Evolutionary conservation across 495 filamentous ascomycete species (phyloP).

Genomic region (Chaetomium cochliodes): DNA sequence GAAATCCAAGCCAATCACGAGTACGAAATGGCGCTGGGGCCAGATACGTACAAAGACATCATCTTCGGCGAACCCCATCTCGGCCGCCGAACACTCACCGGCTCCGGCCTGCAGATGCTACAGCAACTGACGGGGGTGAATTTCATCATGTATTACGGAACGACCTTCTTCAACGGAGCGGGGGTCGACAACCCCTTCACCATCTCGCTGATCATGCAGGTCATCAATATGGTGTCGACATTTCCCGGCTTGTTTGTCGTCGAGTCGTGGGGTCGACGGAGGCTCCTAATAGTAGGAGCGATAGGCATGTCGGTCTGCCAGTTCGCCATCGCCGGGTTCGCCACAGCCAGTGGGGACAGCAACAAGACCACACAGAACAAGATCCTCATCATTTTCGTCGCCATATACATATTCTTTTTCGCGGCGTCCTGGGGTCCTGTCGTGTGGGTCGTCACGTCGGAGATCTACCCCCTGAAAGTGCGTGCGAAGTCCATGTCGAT

Average conservation of each 20-base stretch:
- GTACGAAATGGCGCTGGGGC: slow-evolving; percentile 75
- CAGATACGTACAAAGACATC: slow-evolving; percentile 71
- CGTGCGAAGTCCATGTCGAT: slow-evolving; percentile 81
- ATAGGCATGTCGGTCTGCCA: slow-evolving; percentile 73
- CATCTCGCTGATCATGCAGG: slow-evolving; percentile 70
- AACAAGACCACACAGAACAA: slow-evolving; percentile 55
- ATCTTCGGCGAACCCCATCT: slow-evolving; percentile 59
- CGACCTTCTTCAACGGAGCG: slow-evolving; percentile 69
- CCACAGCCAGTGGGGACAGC: slow-evolving; percentile 49
- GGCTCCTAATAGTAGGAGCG: slow-evolving; percentile 69
- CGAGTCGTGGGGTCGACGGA: slow-evolving; percentile 73
- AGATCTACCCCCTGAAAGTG: slow-evolving; percentile 78
- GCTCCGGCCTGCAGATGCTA: slow-evolving; percentile 58
- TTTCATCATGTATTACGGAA: slow-evolving; percentile 73
- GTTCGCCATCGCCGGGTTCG: slow-evolving; percentile 69
- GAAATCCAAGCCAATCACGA: slow-evolving; percentile 91
- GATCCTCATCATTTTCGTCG: slow-evolving; percentile 73
- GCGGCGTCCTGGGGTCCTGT: slow-evolving; percentile 78
- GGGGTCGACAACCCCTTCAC: slow-evolving; percentile 64
- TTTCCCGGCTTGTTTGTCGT: slow-evolving; percentile 72
- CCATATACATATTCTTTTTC: slow-evolving; percentile 83
- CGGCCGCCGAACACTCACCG: slow-evolving; percentile 55
- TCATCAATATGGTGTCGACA: slow-evolving; percentile 74
- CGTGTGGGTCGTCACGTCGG: slow-evolving; percentile 80
- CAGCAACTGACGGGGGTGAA: slow-evolving; percentile 60